Conservation (phyloP, 1,139 yeast genomes). For the Yamadazyma diddensiae region DNA sequence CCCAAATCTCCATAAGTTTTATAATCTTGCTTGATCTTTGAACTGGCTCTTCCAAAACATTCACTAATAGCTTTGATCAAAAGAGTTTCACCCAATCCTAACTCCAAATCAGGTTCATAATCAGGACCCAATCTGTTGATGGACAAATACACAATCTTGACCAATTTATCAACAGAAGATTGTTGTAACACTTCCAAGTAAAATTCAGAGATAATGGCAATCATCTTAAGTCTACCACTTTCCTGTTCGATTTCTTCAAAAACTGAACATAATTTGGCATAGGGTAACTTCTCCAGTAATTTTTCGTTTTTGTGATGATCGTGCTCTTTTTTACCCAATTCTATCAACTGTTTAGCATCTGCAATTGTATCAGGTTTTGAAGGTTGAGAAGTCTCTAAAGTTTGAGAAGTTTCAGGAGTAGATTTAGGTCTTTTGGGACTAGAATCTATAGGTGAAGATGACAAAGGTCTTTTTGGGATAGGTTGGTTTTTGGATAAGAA, state of each 20-base stretch:
- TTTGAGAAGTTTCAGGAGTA: neutral
- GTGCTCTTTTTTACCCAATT: slow-evolving; percentile 20
- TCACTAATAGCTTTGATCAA: slow-evolving; percentile 86
- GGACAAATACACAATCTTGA: slow-evolving; percentile 74
- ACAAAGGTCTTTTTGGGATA: neutral
- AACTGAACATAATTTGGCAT: slow-evolving; percentile 60
- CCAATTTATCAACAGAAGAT: slow-evolving; percentile 54
- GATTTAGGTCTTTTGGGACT: slow-evolving; percentile 6
- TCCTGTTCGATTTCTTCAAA: slow-evolving; percentile 78
- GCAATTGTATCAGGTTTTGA: neutral
- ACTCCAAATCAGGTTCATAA: slow-evolving; percentile 82
- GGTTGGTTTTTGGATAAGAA: slow-evolving; percentile 13
- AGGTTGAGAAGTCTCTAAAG: neutral
- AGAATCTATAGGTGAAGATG: slow-evolving; percentile 7
- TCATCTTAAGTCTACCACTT: slow-evolving; percentile 77
- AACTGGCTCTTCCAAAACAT: slow-evolving; percentile 77
- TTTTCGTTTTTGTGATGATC: slow-evolving; percentile 16
- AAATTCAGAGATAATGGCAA: slow-evolving; percentile 69
- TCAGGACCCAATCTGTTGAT: slow-evolving; percentile 93
- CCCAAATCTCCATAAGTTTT: slow-evolving; percentile 89
- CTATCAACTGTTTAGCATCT: slow-evolving; percentile 26
- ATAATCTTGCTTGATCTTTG: slow-evolving; percentile 72
- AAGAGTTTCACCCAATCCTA: slow-evolving; percentile 89
- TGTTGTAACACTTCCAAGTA: slow-evolving; percentile 59
- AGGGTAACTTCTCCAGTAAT: slow-evolving; percentile 41